Percentiles rank a stretch among this genome's conserved stretches.
These are phyloP conservation scores for Larix kaempferi DNA, from an alignment of 75 land plant species.

Conservation along the genomic window DNA sequence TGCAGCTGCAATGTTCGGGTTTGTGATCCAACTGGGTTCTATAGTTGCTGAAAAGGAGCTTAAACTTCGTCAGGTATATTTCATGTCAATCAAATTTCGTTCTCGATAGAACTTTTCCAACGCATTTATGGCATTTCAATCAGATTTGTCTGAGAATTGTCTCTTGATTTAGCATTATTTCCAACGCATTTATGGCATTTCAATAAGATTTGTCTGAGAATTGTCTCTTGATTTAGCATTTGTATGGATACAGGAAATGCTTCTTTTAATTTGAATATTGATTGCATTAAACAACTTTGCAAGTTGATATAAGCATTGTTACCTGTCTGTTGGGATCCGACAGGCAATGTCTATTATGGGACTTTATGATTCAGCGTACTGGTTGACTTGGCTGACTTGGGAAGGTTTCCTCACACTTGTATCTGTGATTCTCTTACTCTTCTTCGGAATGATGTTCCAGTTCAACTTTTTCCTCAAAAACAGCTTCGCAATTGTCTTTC, in stretches of 20 bases:
- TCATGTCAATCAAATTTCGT: not conserved
- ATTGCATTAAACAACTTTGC: not conserved
- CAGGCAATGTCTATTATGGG: slow-evolving; percentile 99
- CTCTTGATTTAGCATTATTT: not conserved
- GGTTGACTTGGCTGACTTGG: slow-evolving; percentile 96
- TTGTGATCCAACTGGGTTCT: slow-evolving; percentile 88
- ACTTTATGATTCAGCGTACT: slow-evolving; percentile 88
- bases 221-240: not conserved
- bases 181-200: not conserved
- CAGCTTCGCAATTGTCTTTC: slow-evolving; percentile 74
- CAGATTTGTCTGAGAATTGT: not conserved
- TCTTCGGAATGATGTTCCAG: slow-evolving; percentile 97
- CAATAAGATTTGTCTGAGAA: not conserved
- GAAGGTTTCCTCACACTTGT: slow-evolving; percentile 55
- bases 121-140: not conserved
- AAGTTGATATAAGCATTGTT: not conserved
- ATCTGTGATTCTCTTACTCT: slow-evolving; percentile 74
- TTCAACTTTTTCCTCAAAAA: slow-evolving; percentile 87
- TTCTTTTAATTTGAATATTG: slow-evolving; percentile 1
- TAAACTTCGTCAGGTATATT: slow-evolving; percentile 90
- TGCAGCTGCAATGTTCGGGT: slow-evolving; percentile 91
- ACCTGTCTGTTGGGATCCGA: not conserved
- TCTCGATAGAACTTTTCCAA: not conserved
- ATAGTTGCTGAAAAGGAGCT: slow-evolving; percentile 83
- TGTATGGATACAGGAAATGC: not conserved